phyloP scores from a whole-genome alignment of 2,329 filamentous ascomycete genomes.

The Nectriaceae sp. region DNA sequence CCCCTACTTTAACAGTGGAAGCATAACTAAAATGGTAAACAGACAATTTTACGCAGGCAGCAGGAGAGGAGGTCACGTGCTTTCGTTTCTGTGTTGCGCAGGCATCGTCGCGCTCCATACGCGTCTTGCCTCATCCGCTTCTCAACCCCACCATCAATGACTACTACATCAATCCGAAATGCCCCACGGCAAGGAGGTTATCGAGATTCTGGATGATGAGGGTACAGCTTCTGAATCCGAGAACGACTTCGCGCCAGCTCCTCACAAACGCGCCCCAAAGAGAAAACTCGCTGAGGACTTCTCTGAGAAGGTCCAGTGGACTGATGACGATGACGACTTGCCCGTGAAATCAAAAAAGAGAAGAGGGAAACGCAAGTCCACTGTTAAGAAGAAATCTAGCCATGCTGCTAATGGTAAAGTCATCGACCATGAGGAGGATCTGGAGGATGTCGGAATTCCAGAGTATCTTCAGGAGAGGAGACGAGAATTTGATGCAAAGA shows the following conservation, averaged over 20 bases:
- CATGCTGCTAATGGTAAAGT: constrained; percentile 30
- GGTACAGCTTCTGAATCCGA: constrained; percentile 22
- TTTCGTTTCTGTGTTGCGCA: constrained; percentile 15
- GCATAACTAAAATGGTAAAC: no score
- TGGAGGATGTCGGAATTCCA: constrained; percentile 63
- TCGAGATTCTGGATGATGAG: constrained; percentile 31
- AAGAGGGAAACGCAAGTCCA: constrained; percentile 32
- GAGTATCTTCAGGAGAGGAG: constrained; percentile 73
- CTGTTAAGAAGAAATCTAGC: constrained; percentile 25
- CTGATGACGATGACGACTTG: constrained; percentile 60
- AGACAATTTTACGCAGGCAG: no score
- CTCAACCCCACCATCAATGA: constrained; percentile 3
- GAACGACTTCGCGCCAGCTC: not conserved
- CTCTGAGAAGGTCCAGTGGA: constrained; percentile 52
- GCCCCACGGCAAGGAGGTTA: constrained; percentile 18
- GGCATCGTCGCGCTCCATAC: constrained; percentile 13
- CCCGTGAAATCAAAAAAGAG: constrained; percentile 56
- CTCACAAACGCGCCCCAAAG: constrained; percentile 29
- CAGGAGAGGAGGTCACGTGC: constrained; percentile 20
- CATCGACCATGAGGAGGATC: constrained; percentile 42
- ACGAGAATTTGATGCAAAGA: constrained; percentile 65
- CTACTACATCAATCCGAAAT: constrained; percentile 10
- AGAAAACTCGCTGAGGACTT: constrained; percentile 39
- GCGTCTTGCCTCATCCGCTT: constrained; percentile 7
- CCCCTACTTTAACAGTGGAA: no score